Evolutionary conservation across 2,329 filamentous ascomycete genomes (phyloP), one percentile per base, ranked within the genome.

Genomic region (Paraphaeosphaeria sporulosa): DNA sequence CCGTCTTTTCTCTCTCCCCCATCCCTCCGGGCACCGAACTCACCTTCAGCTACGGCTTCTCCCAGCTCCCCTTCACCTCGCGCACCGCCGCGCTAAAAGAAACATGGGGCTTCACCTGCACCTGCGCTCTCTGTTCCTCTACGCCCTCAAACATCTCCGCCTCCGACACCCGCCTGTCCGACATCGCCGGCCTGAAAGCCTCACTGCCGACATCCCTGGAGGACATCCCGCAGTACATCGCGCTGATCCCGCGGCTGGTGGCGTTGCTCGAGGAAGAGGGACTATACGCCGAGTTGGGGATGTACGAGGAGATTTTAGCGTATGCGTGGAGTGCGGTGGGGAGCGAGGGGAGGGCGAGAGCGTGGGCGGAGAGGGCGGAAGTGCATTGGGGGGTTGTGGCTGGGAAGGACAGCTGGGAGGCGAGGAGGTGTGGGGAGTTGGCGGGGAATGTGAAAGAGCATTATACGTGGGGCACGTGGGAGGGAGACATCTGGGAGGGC

Each of bases 241-340:
- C 60, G 3, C 55, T 69, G 2, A 59, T 76, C 1, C 69, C 71
- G 15, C 60, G 62, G 13, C 64, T 77, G 4, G 69, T 77, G 30
- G 19, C 57, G 3, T 55, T 69, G 0, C 56, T 76, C 8, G 67
- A 75, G 25, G 59, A 74, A 57, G 74, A 77, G 59, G 66, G 61
- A 0, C 55, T 77, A 0, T 49, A 69, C 17, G 58, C 61, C 15
- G 71, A 76, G 23, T 57, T 64, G 3, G 67, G 71, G 0, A 60
- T 61, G 61, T 75, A 70, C 36, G 72, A 75, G 56, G 74, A 77
- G 61, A 74, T 73, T 48, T 57, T 76, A 1, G 74, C 72, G 15
- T 76, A 76, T 52, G 68, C 72, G 21, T 77, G 67, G 62, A 71
- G 66, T 38, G 63, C 64, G 21, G 64, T 73, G 13, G 71, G 70